A percentile compares a stretch with the other conserved stretches of the same genome.
phyloP scores from a whole-genome alignment of 257 asterid species.

The Salvia rosmarinus region DNA sequence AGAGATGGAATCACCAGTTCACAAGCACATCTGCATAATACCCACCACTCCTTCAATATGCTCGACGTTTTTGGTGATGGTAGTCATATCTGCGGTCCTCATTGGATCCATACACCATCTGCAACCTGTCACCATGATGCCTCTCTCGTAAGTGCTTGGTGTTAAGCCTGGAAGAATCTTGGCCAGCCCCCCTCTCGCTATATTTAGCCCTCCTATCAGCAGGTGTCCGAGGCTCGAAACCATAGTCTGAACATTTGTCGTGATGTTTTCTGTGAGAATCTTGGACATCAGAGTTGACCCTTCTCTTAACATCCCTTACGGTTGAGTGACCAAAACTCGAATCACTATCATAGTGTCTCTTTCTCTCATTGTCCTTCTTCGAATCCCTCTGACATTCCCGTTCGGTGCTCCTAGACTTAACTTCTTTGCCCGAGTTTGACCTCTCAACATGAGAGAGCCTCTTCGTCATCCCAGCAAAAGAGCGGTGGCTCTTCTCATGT shows the following conservation, averaged over 20 bases:
- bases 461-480: slow-evolving; percentile 51
- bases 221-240: slow-evolving; percentile 33
- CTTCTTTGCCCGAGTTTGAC: slow-evolving; percentile 54
- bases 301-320: slow-evolving; percentile 43
- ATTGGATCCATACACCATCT: slow-evolving; percentile 27
- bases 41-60: slow-evolving; percentile 50
- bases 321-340: slow-evolving; percentile 49
- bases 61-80: slow-evolving; percentile 48
- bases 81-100: slow-evolving; percentile 41
- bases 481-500: slow-evolving; percentile 48
- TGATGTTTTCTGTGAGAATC: slow-evolving; percentile 37
- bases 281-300: slow-evolving; percentile 36
- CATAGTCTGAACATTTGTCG: slow-evolving; percentile 32
- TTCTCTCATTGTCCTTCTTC: slow-evolving; percentile 48
- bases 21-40: slow-evolving; percentile 39
- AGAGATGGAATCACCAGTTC: slow-evolving; percentile 45
- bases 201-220: slow-evolving; percentile 37
- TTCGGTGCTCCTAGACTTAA: slow-evolving; percentile 46
- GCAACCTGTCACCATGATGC: slow-evolving; percentile 41
- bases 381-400: slow-evolving; percentile 49
- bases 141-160: slow-evolving; percentile 40
- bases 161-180: slow-evolving; percentile 37
- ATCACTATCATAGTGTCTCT: slow-evolving; percentile 51
- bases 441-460: slow-evolving; percentile 49
- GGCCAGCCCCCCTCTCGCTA: slow-evolving; percentile 40